A percentile compares a stretch with the other conserved stretches of the same genome.
Evolutionary conservation across 257 asterid species (phyloP).

Genomic region (Eucommia ulmoides): DNA sequence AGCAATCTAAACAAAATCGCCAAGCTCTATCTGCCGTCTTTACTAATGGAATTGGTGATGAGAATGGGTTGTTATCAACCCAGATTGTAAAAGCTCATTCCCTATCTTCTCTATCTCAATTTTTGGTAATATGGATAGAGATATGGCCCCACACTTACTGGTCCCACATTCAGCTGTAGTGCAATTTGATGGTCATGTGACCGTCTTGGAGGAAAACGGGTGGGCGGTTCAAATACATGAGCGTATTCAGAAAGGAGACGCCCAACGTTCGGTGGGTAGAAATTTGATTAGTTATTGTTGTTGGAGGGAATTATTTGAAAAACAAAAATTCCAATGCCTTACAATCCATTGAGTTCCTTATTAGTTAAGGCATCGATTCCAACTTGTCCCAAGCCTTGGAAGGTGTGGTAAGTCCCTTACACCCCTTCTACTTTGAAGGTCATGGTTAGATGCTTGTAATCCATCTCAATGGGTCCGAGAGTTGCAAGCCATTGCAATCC

Average conservation of each 20-base stretch:
- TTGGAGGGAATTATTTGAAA: neutral
- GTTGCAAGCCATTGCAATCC: neutral
- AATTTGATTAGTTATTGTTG: too few species aligned
- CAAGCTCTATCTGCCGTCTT: neutral
- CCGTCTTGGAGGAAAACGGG: neutral
- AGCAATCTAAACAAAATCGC: neutral
- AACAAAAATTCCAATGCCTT: neutral
- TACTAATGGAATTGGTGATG: neutral
- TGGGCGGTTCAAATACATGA: neutral
- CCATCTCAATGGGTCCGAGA: neutral
- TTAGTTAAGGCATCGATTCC: neutral
- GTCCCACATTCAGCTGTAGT: neutral
- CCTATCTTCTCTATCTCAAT: neutral
- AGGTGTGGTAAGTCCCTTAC: neutral
- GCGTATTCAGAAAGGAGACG: neutral
- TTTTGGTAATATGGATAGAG: neutral
- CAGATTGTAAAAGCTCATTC: neutral
- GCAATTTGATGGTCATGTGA: neutral
- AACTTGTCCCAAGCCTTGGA: neutral
- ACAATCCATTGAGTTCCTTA: neutral
- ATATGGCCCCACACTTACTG: neutral
- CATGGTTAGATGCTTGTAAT: neutral
- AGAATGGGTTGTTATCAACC: neutral
- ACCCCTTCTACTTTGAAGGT: neutral
- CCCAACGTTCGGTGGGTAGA: neutral